Base-by-base conservation (phyloP, 441 rosid genomes). In the Arabidopsis hybrid region DNA sequence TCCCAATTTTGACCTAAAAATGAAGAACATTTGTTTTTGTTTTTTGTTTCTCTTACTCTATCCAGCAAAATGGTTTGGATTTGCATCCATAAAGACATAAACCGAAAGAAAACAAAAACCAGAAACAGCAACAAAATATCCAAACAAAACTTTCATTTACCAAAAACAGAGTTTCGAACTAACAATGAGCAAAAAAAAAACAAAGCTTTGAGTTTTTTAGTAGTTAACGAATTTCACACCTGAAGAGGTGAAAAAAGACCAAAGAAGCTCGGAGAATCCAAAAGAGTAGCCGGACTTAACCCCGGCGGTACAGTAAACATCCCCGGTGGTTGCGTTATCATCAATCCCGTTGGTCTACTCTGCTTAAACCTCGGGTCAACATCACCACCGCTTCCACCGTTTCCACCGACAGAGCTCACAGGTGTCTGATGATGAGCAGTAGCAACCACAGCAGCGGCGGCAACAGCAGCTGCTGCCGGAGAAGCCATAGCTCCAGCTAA, bases 401-500 rank as follows among this genome's bases (percentile, higher is more conserved):
- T n/a, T n/a, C n/a, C n/a, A 64, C 35, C 69, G 75, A 60, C 76
- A 21, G 58, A 74, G 64, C 69, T 62, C 47, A 61, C 40, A 29
- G 56, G 31, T 67, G 56, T 68, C 31, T 60, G 77, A 69, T 67
- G 66, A 46, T 35, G 65, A 60, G 60, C 79, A 31, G 60, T 70
- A 39, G 60, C 78, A 2, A 17, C 72, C 1, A 32, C 78, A 17
- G 66, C 70, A 10, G 60, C 8, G 3, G 67, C 62, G 4, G 81
- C 70, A 40, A 62, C 53, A 32, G 73, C 52, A 39, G 56, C 47
- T 9, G 68, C 50, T 0, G 82, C 78, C 1, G 93, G 92, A 61
- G 97, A 87, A 69, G 83, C 71, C 88, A 88, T 84, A 74, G 97
- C 94, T 59, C 96, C 93, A 6, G 95, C 88, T 14, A 91, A 89